phyloP scores from a whole-genome alignment of 2,329 filamentous ascomycete species.

The Bipolaris zeicola region DNA sequence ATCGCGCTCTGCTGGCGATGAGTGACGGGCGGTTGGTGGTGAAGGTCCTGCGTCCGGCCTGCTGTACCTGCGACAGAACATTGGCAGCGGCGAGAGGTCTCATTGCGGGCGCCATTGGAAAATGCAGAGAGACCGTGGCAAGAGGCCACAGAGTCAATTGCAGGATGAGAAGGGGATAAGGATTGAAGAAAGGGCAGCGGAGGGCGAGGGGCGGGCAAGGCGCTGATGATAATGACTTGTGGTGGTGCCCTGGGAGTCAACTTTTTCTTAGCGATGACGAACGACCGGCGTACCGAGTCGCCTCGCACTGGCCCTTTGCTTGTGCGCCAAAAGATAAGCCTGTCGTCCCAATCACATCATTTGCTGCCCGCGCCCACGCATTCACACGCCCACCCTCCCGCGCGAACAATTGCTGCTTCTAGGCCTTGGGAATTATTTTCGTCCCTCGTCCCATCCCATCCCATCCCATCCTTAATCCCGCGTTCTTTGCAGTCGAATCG shows the following conservation, averaged over 20 bases:
- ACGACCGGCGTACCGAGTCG: slow-evolving; percentile 15
- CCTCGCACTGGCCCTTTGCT: slow-evolving; percentile 10
- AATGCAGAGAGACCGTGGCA: slow-evolving; percentile 8
- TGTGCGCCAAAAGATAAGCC: slow-evolving; percentile 21
- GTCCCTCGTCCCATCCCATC: neutral
- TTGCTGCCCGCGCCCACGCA: slow-evolving; percentile 10
- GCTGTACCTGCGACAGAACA: slow-evolving; percentile 39
- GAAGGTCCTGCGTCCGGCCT: slow-evolving; percentile 44
- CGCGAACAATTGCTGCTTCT: slow-evolving; percentile 11
- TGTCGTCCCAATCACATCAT: slow-evolving; percentile 22
- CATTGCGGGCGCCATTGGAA: slow-evolving; percentile 46
- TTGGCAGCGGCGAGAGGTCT: slow-evolving; percentile 43
- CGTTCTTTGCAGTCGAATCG: neutral
- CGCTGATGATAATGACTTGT: slow-evolving; percentile 16
- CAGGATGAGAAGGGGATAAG: slow-evolving; percentile 5
- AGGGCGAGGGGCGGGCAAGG: neutral
- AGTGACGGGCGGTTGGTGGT: slow-evolving; percentile 43
- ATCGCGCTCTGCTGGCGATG: slow-evolving; percentile 42
- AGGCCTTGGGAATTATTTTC: neutral
- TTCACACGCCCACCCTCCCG: slow-evolving; percentile 4
- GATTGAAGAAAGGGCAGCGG: slow-evolving; percentile 13
- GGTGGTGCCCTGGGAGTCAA: slow-evolving; percentile 19
- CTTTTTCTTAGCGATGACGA: slow-evolving; percentile 42
- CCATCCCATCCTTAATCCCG: slow-evolving; percentile 10
- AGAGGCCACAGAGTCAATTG: slow-evolving; percentile 19